Evolutionary conservation across 2,329 filamentous ascomycete genomes (phyloP).

Genomic region (Beauveria bassiana): DNA sequence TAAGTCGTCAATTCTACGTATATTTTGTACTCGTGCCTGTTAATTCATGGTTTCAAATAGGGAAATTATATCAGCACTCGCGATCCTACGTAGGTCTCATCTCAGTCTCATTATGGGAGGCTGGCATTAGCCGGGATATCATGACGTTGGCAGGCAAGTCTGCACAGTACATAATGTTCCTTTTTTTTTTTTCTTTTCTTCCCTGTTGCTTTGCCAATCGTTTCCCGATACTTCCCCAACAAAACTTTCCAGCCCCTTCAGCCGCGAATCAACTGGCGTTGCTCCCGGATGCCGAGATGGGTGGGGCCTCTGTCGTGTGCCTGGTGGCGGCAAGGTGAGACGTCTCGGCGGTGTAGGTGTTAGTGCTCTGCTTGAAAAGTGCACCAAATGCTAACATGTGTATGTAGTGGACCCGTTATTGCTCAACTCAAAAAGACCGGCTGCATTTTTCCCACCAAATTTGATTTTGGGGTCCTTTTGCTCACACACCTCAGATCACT

Average conservation of each 20-base stretch:
- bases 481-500: not conserved
- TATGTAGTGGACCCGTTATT: not conserved
- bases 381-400: not conserved
- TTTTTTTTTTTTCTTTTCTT: not conserved
- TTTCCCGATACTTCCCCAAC: not conserved
- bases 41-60: no score
- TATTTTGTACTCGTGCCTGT: no score
- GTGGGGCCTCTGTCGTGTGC: slow-evolving; percentile 11
- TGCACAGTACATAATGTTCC: no score
- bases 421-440: not conserved
- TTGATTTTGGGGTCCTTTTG: not conserved
- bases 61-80: no score
- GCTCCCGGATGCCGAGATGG: slow-evolving; percentile 8
- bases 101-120: no score
- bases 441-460: slow-evolving; percentile 3
- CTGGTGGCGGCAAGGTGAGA: not conserved
- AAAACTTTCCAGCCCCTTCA: not conserved
- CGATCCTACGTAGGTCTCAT: no score
- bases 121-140: no score
- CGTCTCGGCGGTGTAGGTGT: not conserved
- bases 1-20: no score
- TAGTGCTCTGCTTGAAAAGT: not conserved
- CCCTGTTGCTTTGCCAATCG: not conserved
- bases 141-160: no score
- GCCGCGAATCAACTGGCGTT: slow-evolving; percentile 9